phyloP scores from a whole-genome alignment of 2,329 filamentous ascomycete genomes.

The Plectosphaerella cucumerina region DNA sequence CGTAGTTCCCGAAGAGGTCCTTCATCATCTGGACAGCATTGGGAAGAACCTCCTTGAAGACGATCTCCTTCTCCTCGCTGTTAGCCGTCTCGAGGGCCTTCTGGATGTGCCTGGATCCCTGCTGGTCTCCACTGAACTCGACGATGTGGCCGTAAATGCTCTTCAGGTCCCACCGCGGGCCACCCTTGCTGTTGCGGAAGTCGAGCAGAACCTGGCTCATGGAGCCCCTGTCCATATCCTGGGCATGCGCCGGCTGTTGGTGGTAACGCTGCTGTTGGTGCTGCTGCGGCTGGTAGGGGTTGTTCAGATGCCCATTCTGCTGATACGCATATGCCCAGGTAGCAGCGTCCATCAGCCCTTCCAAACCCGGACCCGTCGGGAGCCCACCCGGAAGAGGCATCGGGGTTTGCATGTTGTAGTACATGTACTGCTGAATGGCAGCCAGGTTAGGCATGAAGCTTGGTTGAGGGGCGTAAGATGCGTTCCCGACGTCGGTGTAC shows the following conservation, averaged over 20 bases:
- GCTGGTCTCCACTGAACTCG: constrained; percentile 93
- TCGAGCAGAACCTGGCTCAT: constrained; percentile 75
- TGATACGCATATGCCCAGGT: constrained; percentile 14
- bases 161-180: constrained; percentile 73
- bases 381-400: too few species aligned
- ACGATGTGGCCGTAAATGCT: constrained; percentile 86
- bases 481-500: too few species aligned
- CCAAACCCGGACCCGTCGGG: too few species aligned
- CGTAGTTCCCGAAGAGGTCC: constrained; percentile 97
- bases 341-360: too few species aligned
- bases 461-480: constrained; percentile 23
- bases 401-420: too few species aligned
- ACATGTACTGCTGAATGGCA: too few species aligned
- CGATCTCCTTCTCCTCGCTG: constrained; percentile 88
- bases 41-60: constrained; percentile 81
- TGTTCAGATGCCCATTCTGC: constrained; percentile 23
- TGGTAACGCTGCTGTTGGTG: constrained; percentile 14
- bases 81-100: constrained; percentile 88
- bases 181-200: constrained; percentile 73
- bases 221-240: constrained; percentile 55
- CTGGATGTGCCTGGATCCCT: constrained; percentile 94
- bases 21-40: constrained; percentile 89
- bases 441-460: too few species aligned
- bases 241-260: constrained; percentile 42
- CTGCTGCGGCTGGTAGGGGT: constrained; percentile 13